phyloP scores from a whole-genome alignment of 2,329 filamentous ascomycete genomes.

The Biscogniauxia sp. region DNA sequence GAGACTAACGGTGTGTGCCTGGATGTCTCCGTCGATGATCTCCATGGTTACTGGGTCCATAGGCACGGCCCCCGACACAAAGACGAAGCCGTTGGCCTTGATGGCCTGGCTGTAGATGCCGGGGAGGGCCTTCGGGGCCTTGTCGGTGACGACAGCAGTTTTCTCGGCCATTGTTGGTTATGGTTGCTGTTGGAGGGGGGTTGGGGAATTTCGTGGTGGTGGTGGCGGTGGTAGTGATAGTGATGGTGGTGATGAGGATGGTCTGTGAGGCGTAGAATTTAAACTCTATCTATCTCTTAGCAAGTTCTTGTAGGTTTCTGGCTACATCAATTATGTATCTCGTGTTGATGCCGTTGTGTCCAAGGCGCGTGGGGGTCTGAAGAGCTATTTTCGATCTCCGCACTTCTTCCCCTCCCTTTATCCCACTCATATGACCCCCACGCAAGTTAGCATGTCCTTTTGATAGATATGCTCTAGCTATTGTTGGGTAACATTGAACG shows the following conservation, averaged over 20 bases:
- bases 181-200: background rate
- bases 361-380: background rate
- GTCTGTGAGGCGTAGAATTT: too few relatives aligned
- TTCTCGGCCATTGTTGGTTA: constrained; percentile 32
- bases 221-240: too few relatives aligned
- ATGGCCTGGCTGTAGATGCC: constrained; percentile 55
- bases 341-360: too few relatives aligned
- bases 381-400: background rate
- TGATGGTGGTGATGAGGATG: too few relatives aligned
- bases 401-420: background rate
- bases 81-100: constrained; percentile 65
- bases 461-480: too few relatives aligned
- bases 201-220: constrained; percentile 4
- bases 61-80: constrained; percentile 69
- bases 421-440: background rate
- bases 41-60: constrained; percentile 57
- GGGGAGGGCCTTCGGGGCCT: constrained; percentile 41
- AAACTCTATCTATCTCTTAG: too few relatives aligned
- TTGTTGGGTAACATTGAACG: too few relatives aligned
- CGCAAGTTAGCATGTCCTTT: too few relatives aligned
- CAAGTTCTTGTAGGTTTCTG: too few relatives aligned
- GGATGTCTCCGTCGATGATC: constrained; percentile 62
- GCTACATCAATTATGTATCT: too few relatives aligned
- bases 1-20: constrained; percentile 56
- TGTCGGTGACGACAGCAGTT: constrained; percentile 37